Evolutionary conservation across 2,329 filamentous ascomycete genomes (phyloP), one percentile per base, ranked within the genome.

Genomic region (Fusarium sp.): DNA sequence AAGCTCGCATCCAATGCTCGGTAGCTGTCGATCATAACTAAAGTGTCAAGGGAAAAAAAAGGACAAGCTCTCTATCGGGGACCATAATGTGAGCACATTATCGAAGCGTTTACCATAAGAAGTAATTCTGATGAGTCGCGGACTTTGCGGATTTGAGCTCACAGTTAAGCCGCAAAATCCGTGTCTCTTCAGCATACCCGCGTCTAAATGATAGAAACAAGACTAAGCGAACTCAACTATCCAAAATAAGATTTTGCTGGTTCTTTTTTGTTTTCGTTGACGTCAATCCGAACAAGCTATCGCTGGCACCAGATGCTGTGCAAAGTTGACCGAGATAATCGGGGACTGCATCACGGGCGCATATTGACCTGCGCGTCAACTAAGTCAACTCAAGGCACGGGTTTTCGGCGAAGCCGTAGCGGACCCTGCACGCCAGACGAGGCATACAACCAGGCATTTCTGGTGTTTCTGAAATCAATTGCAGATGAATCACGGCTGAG

Each of bases 401-500:
- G 44, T 44, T 34, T 59, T 74, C 71, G 70, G 71, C 58, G 54
- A 60, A 39, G 55, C 70, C 71, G 71, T 72, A 39, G 52, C 48
- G 54, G 39, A 47, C 36, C 45, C 71, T 71, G 61, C 55, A 62
- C 36, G 42, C 30, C 44, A 47, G 39, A 55, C 45, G 48, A 62
- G 66, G 51, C 65, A 68, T 34, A 50, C n/a, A 36, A 34, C 39
- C 36, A 57, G 50, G 39, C 45, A 47, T 32, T 38, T 44, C 34
- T 45, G 22, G 22, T 39, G 34, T 62, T 62, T 65, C 47, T 51
- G 22, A 41, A 28, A 41, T 50, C 48, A 66, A 26, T 32, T 50
- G 41, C 34, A 32, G 14, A 30, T 36, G 11, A 36, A 66, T 20
- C 15, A 41, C 26, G 24, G 34, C 51, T 55, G 24, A 55, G 5